Conservation (phyloP, 192 early-diverging fungal genomes). For the Coemansia sp. region DNA sequence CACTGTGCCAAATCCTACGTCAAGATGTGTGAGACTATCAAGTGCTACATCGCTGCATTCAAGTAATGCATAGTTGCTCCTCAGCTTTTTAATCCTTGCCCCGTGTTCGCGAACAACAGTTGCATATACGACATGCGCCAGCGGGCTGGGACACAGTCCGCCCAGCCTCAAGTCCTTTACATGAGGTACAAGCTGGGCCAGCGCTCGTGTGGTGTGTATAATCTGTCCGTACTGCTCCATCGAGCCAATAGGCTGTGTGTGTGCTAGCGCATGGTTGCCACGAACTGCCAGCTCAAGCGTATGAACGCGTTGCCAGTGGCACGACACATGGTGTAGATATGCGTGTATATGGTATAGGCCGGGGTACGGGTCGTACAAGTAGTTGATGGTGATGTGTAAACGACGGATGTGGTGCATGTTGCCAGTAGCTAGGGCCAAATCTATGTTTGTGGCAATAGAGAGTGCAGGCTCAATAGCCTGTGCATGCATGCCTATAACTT, state of each 20-base stretch:
- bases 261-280: neutral
- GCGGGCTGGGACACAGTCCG: neutral
- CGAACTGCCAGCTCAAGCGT: neutral
- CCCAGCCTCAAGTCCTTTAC: neutral
- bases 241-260: neutral
- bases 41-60: neutral
- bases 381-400: neutral
- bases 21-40: neutral
- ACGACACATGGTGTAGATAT: neutral
- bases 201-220: neutral
- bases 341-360: neutral
- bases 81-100: neutral
- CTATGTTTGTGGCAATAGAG: neutral
- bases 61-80: neutral
- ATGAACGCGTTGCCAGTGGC: neutral
- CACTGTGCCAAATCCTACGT: neutral
- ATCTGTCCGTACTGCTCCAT: neutral
- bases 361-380: neutral
- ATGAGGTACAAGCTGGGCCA: neutral
- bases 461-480: neutral
- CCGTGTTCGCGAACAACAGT: neutral
- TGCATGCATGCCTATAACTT: too few species aligned
- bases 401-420: neutral
- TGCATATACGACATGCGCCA: neutral
- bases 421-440: neutral